Evolutionary conservation across 1,284 basidiomycete species (phyloP), one percentile per base, ranked within the genome.

Genomic region (Ustilago xerochloae): DNA sequence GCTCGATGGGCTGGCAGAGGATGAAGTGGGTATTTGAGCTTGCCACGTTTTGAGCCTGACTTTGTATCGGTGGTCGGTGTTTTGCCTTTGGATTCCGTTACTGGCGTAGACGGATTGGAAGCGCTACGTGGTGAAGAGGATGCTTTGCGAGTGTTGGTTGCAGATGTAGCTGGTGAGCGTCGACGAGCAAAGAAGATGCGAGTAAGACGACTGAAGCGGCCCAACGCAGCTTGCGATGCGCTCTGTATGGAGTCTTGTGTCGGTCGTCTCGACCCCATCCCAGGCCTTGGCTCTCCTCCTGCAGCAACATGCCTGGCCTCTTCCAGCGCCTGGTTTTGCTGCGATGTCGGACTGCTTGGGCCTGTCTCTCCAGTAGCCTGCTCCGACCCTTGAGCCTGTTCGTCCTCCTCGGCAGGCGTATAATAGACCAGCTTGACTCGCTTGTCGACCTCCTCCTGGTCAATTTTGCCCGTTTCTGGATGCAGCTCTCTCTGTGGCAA

Each of bases 1-100:
- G 79, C 75, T 13, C 79, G 69, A 33, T 81, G 78, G 2, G 77
- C 71, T 0, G 78, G 77, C 6, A 81, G 60, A 2, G 75, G 60
- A 26, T 78, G 66, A 26, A 80, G 69, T 8, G 78, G 78, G 60
- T 80, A 77, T 16, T 69, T 68, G 62, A 73, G 57, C 13, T 53
- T 41, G 22, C 48, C 36, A 4, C 49, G 46, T 24, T 33, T 32
- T 8, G 55, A 22, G n/a, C n/a, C n/a, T 12, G 30, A 29, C 1
- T 56, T 36, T 15, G 32, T 18, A 10, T 28, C 47, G 13, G 24
- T 7, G 20, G 22, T 20, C 29, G 4, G 20, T 8, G 18, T 20
- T 48, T 33, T 30, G 15, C n/a, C n/a, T n/a, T 32, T 18, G 12
- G 48, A 22, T 15, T 29, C 41, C 26, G 45, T 15, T 6, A 15